Conservation (phyloP, 2,329 filamentous ascomycete species). For the Fusarium sp. region DNA sequence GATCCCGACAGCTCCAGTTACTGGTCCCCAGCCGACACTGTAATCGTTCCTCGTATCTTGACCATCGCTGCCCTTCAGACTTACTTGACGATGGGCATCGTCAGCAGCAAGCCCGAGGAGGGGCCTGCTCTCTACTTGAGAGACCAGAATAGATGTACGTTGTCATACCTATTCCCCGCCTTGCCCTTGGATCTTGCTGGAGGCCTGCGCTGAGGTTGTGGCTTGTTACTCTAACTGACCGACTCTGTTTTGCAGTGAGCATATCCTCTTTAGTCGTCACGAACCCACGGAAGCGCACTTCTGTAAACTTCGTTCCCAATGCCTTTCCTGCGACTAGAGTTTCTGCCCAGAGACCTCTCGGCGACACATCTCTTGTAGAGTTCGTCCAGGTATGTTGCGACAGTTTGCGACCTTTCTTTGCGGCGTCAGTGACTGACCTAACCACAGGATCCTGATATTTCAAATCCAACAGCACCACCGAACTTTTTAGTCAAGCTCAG, state of each 20-base stretch:
- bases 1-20: conserved; percentile 39
- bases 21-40: conserved; percentile 24
- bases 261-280: conserved; percentile 84
- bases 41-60: conserved; percentile 29
- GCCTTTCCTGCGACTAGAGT: conserved; percentile 84
- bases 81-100: conserved; percentile 80
- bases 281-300: conserved; percentile 78
- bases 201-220: conserved; percentile 21
- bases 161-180: conserved; percentile 30
- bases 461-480: conserved; percentile 59
- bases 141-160: conserved; percentile 90
- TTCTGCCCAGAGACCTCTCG: conserved; percentile 72
- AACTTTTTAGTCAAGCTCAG: conserved; percentile 85
- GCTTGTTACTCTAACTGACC: conserved; percentile 31
- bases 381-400: conserved; percentile 80
- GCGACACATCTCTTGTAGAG: conserved; percentile 81
- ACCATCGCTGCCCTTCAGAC: conserved; percentile 30
- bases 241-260: conserved; percentile 68
- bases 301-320: conserved; percentile 84
- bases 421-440: conserved; percentile 25
- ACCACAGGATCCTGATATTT: conserved; percentile 77
- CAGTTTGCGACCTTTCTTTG: conserved; percentile 28
- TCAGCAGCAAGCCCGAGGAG: conserved; percentile 89
- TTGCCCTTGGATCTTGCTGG: conserved; percentile 9
- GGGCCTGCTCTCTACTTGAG: conserved; percentile 81